Conservation (phyloP, 2,329 filamentous ascomycete species). For the Cordyceps pruinosa region DNA sequence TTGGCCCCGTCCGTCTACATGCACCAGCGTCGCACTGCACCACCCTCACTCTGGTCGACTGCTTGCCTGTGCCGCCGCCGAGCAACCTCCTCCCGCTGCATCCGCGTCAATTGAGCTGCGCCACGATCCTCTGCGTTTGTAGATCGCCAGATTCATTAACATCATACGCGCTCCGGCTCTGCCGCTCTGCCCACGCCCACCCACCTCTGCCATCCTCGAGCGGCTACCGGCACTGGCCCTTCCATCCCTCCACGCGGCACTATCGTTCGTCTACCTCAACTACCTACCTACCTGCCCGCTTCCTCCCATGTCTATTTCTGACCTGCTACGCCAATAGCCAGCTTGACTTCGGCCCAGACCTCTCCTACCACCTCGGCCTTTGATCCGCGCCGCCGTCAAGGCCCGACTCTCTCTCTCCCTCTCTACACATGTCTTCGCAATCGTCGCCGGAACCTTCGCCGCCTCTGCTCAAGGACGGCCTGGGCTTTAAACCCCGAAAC, state of each 20-base stretch:
- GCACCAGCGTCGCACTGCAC: not conserved
- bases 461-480: slow-evolving; percentile 17
- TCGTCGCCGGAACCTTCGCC: slow-evolving; percentile 26
- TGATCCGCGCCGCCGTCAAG: no score
- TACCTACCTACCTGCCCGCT: no score
- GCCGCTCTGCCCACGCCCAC: not conserved
- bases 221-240: not conserved
- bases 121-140: not conserved
- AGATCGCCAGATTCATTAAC: not conserved
- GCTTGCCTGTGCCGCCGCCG: not conserved
- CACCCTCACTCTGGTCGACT: not conserved
- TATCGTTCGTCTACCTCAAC: not conserved
- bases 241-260: not conserved
- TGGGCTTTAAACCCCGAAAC: not conserved
- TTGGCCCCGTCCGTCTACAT: not conserved
- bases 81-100: not conserved
- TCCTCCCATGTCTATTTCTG: not conserved
- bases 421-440: slow-evolving; percentile 25
- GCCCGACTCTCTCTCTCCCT: not conserved
- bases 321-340: not conserved
- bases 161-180: not conserved
- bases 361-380: not conserved
- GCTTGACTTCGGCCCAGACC: not conserved
- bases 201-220: not conserved
- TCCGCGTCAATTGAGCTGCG: slow-evolving; percentile 1